A percentile compares a stretch with the other conserved stretches of the same genome.
Conservation (phyloP, 1,284 basidiomycete genomes). For the Fomitiporia mediterranea region DNA sequence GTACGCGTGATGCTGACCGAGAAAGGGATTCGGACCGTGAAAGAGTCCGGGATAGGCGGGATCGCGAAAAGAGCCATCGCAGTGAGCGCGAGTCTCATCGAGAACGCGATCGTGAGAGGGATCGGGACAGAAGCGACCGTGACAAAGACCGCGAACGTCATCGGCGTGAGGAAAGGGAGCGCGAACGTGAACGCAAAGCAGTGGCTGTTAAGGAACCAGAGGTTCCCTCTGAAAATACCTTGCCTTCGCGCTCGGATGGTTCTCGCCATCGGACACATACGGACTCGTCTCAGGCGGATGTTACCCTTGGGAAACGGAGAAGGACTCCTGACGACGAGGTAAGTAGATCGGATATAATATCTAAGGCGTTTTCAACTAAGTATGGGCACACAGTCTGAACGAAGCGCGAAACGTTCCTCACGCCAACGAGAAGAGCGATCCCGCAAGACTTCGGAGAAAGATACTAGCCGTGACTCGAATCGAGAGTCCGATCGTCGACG, state of each 20-base stretch:
- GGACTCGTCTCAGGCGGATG: conserved; percentile 32
- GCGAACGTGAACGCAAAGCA: conserved; percentile 38
- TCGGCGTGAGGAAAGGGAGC: conserved; percentile 27
- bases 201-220: conserved; percentile 26
- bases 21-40: conserved; percentile 37
- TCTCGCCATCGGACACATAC: conserved; percentile 44
- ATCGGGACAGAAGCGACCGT: conserved; percentile 37
- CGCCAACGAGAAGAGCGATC: conserved; percentile 69
- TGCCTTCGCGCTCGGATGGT: conserved; percentile 53
- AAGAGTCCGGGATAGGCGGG: conserved; percentile 33
- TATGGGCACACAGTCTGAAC: conserved; percentile 47
- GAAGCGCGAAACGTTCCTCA: conserved; percentile 65
- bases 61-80: conserved; percentile 34
- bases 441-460: conserved; percentile 65
- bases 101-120: conserved; percentile 37
- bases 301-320: conserved; percentile 64
- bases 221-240: conserved; percentile 43
- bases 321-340: conserved; percentile 66
- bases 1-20: conserved; percentile 33
- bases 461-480: conserved; percentile 31
- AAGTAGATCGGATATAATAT: conserved; percentile 26
- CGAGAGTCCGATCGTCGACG: conserved; percentile 62
- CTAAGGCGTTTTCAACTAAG: neutral
- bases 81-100: conserved; percentile 31
- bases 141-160: conserved; percentile 40